Base-by-base conservation (phyloP, 148 eudicot genomes). In the Vaccinium myrtillus region DNA sequence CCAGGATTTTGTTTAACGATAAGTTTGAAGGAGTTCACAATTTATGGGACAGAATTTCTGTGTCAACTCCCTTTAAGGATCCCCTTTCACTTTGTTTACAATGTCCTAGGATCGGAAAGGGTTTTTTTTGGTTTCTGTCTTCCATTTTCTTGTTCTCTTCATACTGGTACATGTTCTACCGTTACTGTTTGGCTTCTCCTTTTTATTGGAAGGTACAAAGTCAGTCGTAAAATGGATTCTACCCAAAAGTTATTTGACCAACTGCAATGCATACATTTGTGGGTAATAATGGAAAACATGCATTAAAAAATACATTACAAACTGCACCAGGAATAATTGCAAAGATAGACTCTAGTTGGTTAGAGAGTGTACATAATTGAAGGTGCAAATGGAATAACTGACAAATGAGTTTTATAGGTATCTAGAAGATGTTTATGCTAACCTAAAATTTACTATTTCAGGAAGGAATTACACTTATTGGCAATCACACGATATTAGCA, bases 221-320 rank as follows among this genome's bases (percentile, higher is more conserved):
- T 55, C 67, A 27, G 55, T 54, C 27, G 8, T 79, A 32, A 79
- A 79, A 39, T 59, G 32, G 54, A 58, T 80, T 80, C 63, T 67
- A 0, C 30, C 46, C 16, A 80, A 21, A 9, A 19, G 73, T 8
- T 36, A 59, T 61, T 58, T 69, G 74, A 27, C 74, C 74, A 12
- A 69, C 74, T 12, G 39, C 39, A 69, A 69, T 27, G 74, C 74
- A 27, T 69, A 69, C 74, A 69, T 69, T 9, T 27, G 6, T 65
- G 30, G 70, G 82, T 69, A 55, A 32, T 59, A 21, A 14, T 43
- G 27, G n/a, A 12, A 59, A 12, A 59, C 71, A 80, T 80, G 30
- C 71, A 5, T 58, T 30, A 0, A 8, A 61, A 59, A 43, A 43
- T 23, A 3, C 21, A 46, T 25, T 78, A 6, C 13, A 15, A n/a